These are phyloP conservation scores for Claviceps sp. DNA, from an alignment of 2,329 filamentous ascomycete genomes.

Conservation along the genomic window DNA sequence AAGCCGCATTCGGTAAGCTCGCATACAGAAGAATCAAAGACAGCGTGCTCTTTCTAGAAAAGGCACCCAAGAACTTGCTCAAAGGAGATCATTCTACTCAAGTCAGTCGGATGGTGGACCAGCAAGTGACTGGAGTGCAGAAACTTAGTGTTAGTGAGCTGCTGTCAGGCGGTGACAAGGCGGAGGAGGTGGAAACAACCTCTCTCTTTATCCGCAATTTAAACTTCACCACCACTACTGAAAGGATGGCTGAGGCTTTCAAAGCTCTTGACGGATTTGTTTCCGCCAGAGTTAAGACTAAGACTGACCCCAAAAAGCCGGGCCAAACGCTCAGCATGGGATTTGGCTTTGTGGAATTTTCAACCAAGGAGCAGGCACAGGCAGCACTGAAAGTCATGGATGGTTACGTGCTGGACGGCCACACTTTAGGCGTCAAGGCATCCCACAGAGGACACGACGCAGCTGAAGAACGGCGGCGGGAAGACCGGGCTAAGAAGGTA, in stretches of 20 bases:
- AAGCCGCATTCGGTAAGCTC: constrained; percentile 69
- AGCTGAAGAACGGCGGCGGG: constrained; percentile 70
- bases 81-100: constrained; percentile 16
- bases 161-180: constrained; percentile 41
- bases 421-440: constrained; percentile 71
- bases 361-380: constrained; percentile 61
- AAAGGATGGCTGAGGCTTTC: constrained; percentile 65
- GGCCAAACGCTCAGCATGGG: constrained; percentile 90
- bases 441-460: constrained; percentile 82
- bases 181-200: constrained; percentile 48
- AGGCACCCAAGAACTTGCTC: constrained; percentile 78
- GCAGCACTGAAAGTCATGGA: constrained; percentile 78
- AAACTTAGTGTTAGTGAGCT: constrained; percentile 59
- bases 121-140: constrained; percentile 29
- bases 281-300: constrained; percentile 83
- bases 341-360: constrained; percentile 90
- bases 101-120: constrained; percentile 19
- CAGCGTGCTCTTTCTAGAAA: constrained; percentile 84
- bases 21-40: constrained; percentile 87
- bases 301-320: constrained; percentile 79
- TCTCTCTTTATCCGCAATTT: constrained; percentile 90
- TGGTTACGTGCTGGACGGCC: constrained; percentile 72
- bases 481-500: constrained; percentile 71
- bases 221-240: constrained; percentile 77
- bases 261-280: constrained; percentile 74